These are phyloP conservation scores for Quercus robur DNA, from an alignment of 306 rosid species.

Conservation along the genomic window DNA sequence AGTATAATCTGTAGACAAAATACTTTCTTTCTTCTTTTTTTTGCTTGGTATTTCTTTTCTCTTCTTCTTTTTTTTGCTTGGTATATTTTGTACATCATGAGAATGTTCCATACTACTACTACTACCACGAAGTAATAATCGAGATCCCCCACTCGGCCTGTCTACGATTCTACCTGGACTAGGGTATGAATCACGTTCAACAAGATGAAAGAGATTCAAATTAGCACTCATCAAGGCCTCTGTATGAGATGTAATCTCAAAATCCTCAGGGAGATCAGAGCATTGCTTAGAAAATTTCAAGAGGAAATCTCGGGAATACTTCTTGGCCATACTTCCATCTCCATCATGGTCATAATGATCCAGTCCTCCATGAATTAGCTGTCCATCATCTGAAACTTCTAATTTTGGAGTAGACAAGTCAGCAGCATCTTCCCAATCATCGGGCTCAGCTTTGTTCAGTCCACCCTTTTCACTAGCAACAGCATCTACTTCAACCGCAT, in stretches of 20 bases:
- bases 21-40: constrained; percentile 20
- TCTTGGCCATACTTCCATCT: constrained; percentile 42
- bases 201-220: constrained; percentile 31
- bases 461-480: constrained; percentile 27
- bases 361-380: constrained; percentile 12
- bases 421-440: constrained; percentile 98
- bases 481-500: constrained; percentile 37
- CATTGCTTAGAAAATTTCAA: constrained; percentile 65
- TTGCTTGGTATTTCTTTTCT: constrained; percentile 8
- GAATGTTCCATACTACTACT: constrained; percentile 36
- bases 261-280: constrained; percentile 60
- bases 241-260: constrained; percentile 46
- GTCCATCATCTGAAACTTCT: constrained; percentile 43
- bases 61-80: no score
- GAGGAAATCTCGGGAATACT: constrained; percentile 87
- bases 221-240: constrained; percentile 37
- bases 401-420: constrained; percentile 72
- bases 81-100: background rate
- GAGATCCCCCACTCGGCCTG: constrained; percentile 49
- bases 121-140: constrained; percentile 69
- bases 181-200: constrained; percentile 61
- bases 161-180: constrained; percentile 73
- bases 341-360: constrained; percentile 33
- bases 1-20: constrained; percentile 30
- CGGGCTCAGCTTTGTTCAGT: constrained; percentile 63